Evolutionary conservation across 495 filamentous ascomycete species (phyloP).

Genomic region (Podospora pseudoanserina): DNA sequence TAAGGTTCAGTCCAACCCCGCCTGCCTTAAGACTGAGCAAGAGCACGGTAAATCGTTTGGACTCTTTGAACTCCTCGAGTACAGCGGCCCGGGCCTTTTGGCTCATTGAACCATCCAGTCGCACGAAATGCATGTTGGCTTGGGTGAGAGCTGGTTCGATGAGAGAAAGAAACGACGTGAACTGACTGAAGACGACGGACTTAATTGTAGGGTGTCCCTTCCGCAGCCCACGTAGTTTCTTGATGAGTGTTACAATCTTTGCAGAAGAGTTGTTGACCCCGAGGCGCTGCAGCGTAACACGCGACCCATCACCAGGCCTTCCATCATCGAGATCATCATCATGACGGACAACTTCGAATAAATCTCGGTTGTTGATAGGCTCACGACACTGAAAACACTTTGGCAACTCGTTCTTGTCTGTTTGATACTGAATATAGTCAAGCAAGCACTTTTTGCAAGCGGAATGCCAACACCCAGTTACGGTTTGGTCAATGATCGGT

Average conservation of each 20-base stretch:
- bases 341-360: slow-evolving; percentile 79
- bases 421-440: slow-evolving; percentile 82
- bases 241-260: slow-evolving; percentile 78
- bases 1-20: slow-evolving; percentile 91
- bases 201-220: slow-evolving; percentile 63
- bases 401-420: slow-evolving; percentile 66
- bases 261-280: slow-evolving; percentile 71
- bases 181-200: slow-evolving; percentile 92
- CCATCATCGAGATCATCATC: slow-evolving; percentile 43
- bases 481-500: slow-evolving; percentile 87
- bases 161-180: slow-evolving; percentile 92
- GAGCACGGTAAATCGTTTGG: slow-evolving; percentile 56
- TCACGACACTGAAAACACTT: slow-evolving; percentile 88
- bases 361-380: slow-evolving; percentile 72
- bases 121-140: slow-evolving; percentile 71
- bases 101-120: slow-evolving; percentile 85
- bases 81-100: slow-evolving; percentile 79
- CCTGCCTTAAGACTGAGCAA: slow-evolving; percentile 85
- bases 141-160: slow-evolving; percentile 72
- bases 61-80: slow-evolving; percentile 63
- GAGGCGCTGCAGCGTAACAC: slow-evolving; percentile 77
- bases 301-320: slow-evolving; percentile 45
- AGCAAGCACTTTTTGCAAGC: slow-evolving; percentile 89
- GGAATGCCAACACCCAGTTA: slow-evolving; percentile 95
- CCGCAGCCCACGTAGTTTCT: slow-evolving; percentile 64